phyloP scores from a whole-genome alignment of 2,329 filamentous ascomycete species.

The Penicillium crustosum region DNA sequence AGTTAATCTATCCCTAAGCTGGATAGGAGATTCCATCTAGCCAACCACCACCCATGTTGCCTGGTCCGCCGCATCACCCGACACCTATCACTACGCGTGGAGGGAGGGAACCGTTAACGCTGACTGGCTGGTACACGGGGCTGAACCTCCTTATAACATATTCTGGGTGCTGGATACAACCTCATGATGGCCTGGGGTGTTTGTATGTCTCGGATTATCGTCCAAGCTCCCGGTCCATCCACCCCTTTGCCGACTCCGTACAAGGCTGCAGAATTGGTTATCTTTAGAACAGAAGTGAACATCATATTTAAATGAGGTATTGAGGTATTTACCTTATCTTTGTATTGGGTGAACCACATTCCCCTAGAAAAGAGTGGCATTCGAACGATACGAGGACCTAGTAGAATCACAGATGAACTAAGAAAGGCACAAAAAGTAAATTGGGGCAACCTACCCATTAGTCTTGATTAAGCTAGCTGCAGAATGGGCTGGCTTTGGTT shows the following conservation, averaged over 20 bases:
- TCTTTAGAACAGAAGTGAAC: not conserved
- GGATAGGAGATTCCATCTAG: not conserved
- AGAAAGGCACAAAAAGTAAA: not conserved
- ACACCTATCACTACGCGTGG: conserved; percentile 24
- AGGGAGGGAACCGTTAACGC: conserved; percentile 4
- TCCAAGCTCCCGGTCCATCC: conserved; percentile 5
- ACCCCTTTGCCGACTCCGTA: not conserved
- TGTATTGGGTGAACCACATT: too few species aligned
- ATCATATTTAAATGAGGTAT: not conserved
- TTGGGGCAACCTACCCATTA: not conserved
- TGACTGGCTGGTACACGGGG: conserved; percentile 11
- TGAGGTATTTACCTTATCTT: not conserved
- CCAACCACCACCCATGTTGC: not conserved
- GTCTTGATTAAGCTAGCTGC: conserved; percentile 1
- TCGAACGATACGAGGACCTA: not conserved
- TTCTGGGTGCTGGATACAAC: conserved; percentile 1
- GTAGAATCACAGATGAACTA: not conserved
- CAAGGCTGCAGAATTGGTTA: conserved; percentile 2
- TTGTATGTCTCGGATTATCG: conserved; percentile 1
- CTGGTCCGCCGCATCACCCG: conserved; percentile 24
- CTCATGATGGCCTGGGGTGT: conserved; percentile 1
- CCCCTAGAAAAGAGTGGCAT: not conserved
- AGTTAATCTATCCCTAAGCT: not conserved
- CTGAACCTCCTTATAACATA: not conserved
- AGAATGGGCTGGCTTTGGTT: conserved; percentile 4